Evolutionary conservation across 257 asterid species (phyloP), one percentile per base, ranked within the genome.

Genomic region (Paraleonurus japonicus): DNA sequence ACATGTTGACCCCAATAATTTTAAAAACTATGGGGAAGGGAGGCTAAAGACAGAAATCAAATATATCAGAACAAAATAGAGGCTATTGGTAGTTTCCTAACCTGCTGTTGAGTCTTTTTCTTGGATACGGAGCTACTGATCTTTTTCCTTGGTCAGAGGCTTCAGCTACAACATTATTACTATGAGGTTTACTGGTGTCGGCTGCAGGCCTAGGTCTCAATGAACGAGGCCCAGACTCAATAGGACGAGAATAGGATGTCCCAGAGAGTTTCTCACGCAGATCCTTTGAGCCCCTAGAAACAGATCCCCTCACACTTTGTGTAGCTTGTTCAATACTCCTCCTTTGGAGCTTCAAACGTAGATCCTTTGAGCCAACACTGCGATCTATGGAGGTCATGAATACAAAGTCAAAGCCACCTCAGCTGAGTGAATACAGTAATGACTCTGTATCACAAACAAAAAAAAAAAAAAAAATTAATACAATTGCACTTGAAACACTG

Each of bases 251-350:
- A 81, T 75, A 83, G n/a, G 66, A 26, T 77, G 80, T 66, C 65
- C 94, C 96, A 50, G 96, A 88, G 50, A 90, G 93, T 85, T 85
- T 90, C 79, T 90, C 95, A 19, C 93, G 93, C 37, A 90, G 82
- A 82, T 90, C 96, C 79, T 85, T 82, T 47, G 79, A 71, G 70
- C 93, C 90, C 62, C 87, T 85, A 50, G 85, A 65, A 61, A 71
- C 39, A 75, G 94, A 82, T 59, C 84, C 86, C 74, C 72, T 83
- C 45, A 73, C 80, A 75, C 77, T 78, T 74, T 75, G 92, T 43
- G 83, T 33, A 48, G 83, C 79, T 73, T 80, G 91, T 58, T 78
- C 82, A 24, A 47, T 62, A 74, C 80, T 85, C 81, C 81, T 90
- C 83, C 81, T 76, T 80, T 90, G 96, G 47, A 90, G 94, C 82